These are phyloP conservation scores for Wickerhamomyces bisporus DNA, from an alignment of 805 yeast genomes.

Conservation along the genomic window DNA sequence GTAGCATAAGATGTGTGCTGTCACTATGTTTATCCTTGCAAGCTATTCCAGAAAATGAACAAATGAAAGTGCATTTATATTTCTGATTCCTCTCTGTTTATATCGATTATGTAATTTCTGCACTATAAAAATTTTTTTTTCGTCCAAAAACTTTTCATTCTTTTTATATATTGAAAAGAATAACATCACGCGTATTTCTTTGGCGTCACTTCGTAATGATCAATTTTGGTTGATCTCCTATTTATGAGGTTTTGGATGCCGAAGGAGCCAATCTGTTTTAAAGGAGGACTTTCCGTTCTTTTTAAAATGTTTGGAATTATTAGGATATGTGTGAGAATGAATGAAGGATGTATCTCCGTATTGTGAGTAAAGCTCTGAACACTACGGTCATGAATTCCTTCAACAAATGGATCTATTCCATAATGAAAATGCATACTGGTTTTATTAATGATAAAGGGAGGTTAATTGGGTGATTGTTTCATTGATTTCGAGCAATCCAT, in stretches of 20 bases:
- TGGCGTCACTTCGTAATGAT: constrained; percentile 2
- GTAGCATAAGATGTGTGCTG: too few relatives aligned
- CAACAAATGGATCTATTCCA: too few relatives aligned
- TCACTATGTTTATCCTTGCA: too few relatives aligned
- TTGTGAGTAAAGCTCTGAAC: constrained; percentile 2
- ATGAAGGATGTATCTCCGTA: constrained; percentile 1
- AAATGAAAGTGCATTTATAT: not conserved
- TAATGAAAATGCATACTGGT: too few relatives aligned
- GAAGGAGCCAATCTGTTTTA: not conserved
- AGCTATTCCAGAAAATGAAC: not conserved
- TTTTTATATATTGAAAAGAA: not conserved
- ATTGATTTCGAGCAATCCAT: too few relatives aligned
- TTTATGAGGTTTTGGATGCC: constrained; percentile 1
- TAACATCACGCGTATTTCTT: constrained; percentile 1
- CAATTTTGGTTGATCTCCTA: too few relatives aligned
- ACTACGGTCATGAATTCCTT: constrained; percentile 1
- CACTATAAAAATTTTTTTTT: too few relatives aligned
- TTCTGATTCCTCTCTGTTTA: not conserved
- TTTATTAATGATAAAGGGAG: too few relatives aligned
- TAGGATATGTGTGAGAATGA: not conserved
- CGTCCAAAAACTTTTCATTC: not conserved
- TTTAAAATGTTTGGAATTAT: not conserved
- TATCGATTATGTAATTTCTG: too few relatives aligned
- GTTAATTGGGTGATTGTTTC: too few relatives aligned
- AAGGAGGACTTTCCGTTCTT: constrained; percentile 1